Conservation (phyloP, 352 stramenopile species). For the Pilasporangium apinafurcum region DNA sequence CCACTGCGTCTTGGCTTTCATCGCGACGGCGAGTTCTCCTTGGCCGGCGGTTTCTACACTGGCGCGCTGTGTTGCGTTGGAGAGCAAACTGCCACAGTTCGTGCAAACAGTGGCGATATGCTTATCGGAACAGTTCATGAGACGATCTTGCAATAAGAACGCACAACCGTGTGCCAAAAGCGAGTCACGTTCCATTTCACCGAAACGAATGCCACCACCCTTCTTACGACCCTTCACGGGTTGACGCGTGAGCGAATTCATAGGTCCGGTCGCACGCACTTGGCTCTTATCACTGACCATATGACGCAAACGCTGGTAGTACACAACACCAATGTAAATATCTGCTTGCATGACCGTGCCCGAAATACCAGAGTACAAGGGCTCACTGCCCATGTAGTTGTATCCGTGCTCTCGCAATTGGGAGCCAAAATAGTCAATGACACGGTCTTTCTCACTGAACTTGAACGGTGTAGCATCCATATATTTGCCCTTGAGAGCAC, state of each 20-base stretch:
- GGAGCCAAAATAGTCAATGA: constrained; percentile 99
- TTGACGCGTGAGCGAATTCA: constrained; percentile 99
- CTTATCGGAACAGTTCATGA: constrained; percentile 99
- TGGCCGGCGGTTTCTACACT: constrained; percentile 78
- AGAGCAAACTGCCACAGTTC: constrained; percentile 86
- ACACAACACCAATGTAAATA: constrained; percentile 99
- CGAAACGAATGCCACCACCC: constrained; percentile 98
- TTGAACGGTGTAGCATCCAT: constrained; percentile 99
- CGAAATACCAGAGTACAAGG: constrained; percentile 98
- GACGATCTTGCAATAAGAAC: constrained; percentile 95
- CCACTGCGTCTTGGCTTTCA: constrained; percentile 87
- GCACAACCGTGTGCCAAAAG: constrained; percentile 96
- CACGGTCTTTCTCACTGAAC: constrained; percentile 98
- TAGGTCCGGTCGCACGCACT: constrained; percentile 96
- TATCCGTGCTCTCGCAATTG: constrained; percentile 95
- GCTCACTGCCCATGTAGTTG: constrained; percentile 99
- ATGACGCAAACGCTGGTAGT: constrained; percentile 99
- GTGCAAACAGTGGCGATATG: constrained; percentile 97
- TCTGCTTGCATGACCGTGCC: constrained; percentile 98
- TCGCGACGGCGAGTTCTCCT: constrained; percentile 71
- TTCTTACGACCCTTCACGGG: constrained; percentile 99
- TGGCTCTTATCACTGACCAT: constrained; percentile 99
- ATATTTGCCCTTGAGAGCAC: constrained; percentile 95
- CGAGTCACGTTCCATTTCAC: constrained; percentile 99
- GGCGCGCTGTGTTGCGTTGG: constrained; percentile 79